Evolutionary conservation across 2,329 filamentous ascomycete species (phyloP).

Genomic region (Rutstroemia sp.): DNA sequence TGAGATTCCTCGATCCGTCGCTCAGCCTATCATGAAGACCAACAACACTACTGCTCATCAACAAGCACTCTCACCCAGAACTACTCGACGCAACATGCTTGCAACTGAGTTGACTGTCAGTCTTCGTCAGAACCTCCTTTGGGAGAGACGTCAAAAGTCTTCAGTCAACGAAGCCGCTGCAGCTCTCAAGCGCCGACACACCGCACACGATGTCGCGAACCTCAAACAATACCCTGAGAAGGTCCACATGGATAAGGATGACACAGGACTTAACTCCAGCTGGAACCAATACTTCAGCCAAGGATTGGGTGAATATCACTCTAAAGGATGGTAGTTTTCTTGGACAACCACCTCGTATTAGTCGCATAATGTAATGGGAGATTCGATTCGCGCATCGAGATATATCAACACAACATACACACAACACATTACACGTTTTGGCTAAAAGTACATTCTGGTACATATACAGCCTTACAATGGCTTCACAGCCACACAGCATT

Average conservation of each 20-base stretch:
- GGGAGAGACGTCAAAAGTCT: constrained; percentile 93
- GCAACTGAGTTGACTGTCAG: constrained; percentile 91
- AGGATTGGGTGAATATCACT: constrained; percentile 74
- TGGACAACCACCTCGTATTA: constrained; percentile 10
- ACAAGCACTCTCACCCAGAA: constrained; percentile 78
- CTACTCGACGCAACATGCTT: constrained; percentile 91
- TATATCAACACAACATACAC: not conserved
- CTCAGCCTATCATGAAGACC: constrained; percentile 72
- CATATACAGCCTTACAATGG: constrained; percentile 22
- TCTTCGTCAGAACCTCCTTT: constrained; percentile 81
- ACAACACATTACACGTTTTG: constrained; percentile 22
- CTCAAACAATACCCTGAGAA: constrained; percentile 73
- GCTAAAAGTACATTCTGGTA: constrained; percentile 18
- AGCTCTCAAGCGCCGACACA: constrained; percentile 82
- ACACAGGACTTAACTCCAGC: constrained; percentile 55
- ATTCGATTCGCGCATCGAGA: constrained; percentile 17
- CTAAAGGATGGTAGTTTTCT: constrained; percentile 66
- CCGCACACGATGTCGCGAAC: constrained; percentile 83
- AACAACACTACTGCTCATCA: constrained; percentile 53
- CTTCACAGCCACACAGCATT: constrained; percentile 28
- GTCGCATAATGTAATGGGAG: constrained; percentile 23
- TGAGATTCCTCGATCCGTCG: constrained; percentile 50
- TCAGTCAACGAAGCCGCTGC: constrained; percentile 66
- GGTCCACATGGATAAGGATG: constrained; percentile 48
- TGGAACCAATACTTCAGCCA: constrained; percentile 84